Percentiles rank a stretch among this genome's conserved stretches.
Evolutionary conservation across 192 early-diverging fungal species (phyloP).

Genomic region (Podila verticillata): DNA sequence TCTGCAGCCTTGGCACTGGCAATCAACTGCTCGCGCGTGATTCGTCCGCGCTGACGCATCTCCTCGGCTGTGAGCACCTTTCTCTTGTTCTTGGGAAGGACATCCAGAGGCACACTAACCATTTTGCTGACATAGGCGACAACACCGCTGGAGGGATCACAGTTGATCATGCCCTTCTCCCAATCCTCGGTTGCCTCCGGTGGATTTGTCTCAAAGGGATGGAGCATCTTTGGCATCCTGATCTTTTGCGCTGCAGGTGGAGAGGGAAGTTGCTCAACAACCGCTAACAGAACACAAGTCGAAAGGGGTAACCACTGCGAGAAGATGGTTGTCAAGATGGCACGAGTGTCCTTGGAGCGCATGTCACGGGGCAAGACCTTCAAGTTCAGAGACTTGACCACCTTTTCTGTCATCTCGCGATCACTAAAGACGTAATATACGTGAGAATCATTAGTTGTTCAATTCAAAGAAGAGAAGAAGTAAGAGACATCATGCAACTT

Average conservation of each 20-base stretch:
- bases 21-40: constrained; percentile 55
- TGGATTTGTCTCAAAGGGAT: constrained; percentile 58
- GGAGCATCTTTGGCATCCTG: constrained; percentile 83
- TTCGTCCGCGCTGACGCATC: constrained; percentile 78
- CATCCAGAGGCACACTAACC: constrained; percentile 81
- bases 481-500: constrained; percentile 18
- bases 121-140: constrained; percentile 96
- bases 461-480: neutral
- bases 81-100: constrained; percentile 79
- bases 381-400: constrained; percentile 85
- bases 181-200: constrained; percentile 62
- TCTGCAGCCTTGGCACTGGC: constrained; percentile 48
- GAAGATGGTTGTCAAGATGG: constrained; percentile 84
- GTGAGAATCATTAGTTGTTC: neutral
- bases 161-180: constrained; percentile 81
- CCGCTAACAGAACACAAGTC: constrained; percentile 83
- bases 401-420: constrained; percentile 92
- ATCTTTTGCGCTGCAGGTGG: constrained; percentile 82
- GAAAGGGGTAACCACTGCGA: constrained; percentile 96
- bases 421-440: constrained; percentile 42
- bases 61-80: constrained; percentile 86
- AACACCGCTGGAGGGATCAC: constrained; percentile 74
- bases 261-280: constrained; percentile 89
- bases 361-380: constrained; percentile 94
- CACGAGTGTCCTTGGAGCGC: constrained; percentile 81